Evolutionary conservation across 345 rosid species (phyloP), one percentile per base, ranked within the genome.

Genomic region (Eucalyptus dawsonii): DNA sequence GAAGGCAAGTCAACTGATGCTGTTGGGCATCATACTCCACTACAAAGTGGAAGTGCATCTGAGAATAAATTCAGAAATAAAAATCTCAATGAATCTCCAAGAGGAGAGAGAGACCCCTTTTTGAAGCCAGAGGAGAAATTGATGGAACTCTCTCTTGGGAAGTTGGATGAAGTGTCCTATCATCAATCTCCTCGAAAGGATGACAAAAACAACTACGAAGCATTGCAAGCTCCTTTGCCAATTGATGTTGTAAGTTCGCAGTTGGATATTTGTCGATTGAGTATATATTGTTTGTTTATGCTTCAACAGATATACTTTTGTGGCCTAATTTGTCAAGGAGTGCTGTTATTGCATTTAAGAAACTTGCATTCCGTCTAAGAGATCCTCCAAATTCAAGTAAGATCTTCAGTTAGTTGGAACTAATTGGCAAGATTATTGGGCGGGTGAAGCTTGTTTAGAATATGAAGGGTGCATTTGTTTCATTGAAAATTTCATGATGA

Each of bases 171-270:
- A 86, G 87, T 87, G 69, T 90, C 92, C 87, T 87, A 80, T 24
- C 86, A 42, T 14, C 88, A 37, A 29, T 37, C 69, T 89, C 86
- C 90, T 69, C 87, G 16, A 83, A 93, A 92, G 87, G 91, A 86
- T 42, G 88, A 87, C 25, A 90, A 88, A 89, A 88, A 87, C 83
- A 85, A 88, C 86, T 50, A 88, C 65, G 90, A 91, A 93, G 91
- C 86, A 60, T 56, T 88, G 88, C 95, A 93, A 92, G 94, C 93
- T 88, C 89, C 91, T 81, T 90, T 88, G 53, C 94, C 90, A 69
- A 94, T 93, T 40, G 93, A 92, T 90, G 92, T 87, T 87, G 99
- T 97, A 95, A 97, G 99, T 96, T 90, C 13, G 9, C 29, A 21
- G 29, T 21, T 76, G 85, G 85, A 76, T 76, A 40, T 76, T 21